Evolutionary conservation across 352 stramenopile species (phyloP).

Genomic region (Phytophthora fragariae): DNA sequence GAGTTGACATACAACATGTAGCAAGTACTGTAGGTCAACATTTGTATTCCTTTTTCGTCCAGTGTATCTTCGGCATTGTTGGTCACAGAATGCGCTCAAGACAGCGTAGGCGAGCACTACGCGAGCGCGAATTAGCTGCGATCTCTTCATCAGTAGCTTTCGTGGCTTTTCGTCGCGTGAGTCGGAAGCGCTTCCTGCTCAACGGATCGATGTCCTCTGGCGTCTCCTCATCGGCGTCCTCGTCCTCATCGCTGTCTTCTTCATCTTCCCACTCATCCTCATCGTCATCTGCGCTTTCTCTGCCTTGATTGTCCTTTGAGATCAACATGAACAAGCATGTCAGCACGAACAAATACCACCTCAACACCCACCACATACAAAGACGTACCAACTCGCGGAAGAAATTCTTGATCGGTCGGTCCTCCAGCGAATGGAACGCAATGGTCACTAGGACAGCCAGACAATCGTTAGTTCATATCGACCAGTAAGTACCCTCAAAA

Average conservation of each 20-base stretch:
- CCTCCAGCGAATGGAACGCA: constrained; percentile 87
- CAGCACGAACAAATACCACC: background rate
- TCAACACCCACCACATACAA: background rate
- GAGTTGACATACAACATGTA: background rate
- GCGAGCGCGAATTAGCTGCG: constrained; percentile 64
- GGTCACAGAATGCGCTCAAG: constrained; percentile 62
- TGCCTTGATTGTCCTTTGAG: constrained; percentile 49
- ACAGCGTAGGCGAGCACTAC: constrained; percentile 78
- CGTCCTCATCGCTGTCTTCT: constrained; percentile 17
- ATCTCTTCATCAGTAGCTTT: constrained; percentile 78
- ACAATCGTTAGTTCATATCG: constrained; percentile 8
- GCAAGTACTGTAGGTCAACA: background rate
- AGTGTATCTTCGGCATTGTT: background rate
- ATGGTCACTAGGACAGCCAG: constrained; percentile 63
- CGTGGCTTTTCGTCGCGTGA: constrained; percentile 70
- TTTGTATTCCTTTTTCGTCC: too few relatives aligned
- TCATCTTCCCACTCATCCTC: constrained; percentile 32
- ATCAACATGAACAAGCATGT: background rate
- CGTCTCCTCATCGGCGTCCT: constrained; percentile 38
- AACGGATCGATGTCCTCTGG: constrained; percentile 26
- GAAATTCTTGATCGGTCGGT: constrained; percentile 82
- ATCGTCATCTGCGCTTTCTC: constrained; percentile 35
- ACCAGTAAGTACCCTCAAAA: background rate
- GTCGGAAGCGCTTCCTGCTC: constrained; percentile 57
- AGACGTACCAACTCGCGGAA: constrained; percentile 66